Conservation (phyloP, 2,329 filamentous ascomycete species). For the Beauveria rudraprayagi region DNA sequence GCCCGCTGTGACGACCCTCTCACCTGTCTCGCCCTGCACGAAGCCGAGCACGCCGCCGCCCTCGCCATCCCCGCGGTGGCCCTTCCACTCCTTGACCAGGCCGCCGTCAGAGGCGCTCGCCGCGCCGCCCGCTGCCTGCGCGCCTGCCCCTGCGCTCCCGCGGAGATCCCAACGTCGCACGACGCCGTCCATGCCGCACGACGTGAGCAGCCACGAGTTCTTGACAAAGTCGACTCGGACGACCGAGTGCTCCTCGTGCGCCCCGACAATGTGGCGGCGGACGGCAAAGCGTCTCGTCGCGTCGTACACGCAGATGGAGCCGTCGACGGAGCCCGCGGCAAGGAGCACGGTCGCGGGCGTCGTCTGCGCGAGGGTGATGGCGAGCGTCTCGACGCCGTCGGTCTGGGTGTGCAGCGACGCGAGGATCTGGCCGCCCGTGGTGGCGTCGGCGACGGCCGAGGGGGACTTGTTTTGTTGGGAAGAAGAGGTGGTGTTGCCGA, state of each 20-base stretch:
- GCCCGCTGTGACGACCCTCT: slow-evolving; percentile 76
- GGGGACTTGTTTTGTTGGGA: slow-evolving; percentile 17
- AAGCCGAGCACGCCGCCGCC: slow-evolving; percentile 86
- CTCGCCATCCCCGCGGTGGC: slow-evolving; percentile 76
- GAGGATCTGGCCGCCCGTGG: slow-evolving; percentile 55
- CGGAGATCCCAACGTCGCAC: slow-evolving; percentile 78
- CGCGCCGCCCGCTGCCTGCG: slow-evolving; percentile 18
- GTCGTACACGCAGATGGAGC: slow-evolving; percentile 80
- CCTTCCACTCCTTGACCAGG: slow-evolving; percentile 79
- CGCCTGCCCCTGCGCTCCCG: slow-evolving; percentile 30
- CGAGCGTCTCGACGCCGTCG: slow-evolving; percentile 68
- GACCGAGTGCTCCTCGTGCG: slow-evolving; percentile 81
- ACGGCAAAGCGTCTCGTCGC: slow-evolving; percentile 78
- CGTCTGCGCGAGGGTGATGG: slow-evolving; percentile 40
- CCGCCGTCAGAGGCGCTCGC: slow-evolving; percentile 46
- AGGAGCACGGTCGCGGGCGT: slow-evolving; percentile 46
- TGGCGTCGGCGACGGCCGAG: slow-evolving; percentile 24
- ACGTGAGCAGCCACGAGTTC: slow-evolving; percentile 65
- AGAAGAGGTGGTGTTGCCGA: slow-evolving; percentile 23
- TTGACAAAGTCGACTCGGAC: slow-evolving; percentile 87
- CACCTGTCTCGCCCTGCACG: slow-evolving; percentile 69
- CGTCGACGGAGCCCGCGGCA: slow-evolving; percentile 62
- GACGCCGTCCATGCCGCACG: slow-evolving; percentile 85
- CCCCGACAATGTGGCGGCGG: slow-evolving; percentile 71
- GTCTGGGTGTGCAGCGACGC: slow-evolving; percentile 74